These are phyloP conservation scores for Alectoria sarmentosa DNA, from an alignment of 495 filamentous ascomycete genomes.

Conservation along the genomic window DNA sequence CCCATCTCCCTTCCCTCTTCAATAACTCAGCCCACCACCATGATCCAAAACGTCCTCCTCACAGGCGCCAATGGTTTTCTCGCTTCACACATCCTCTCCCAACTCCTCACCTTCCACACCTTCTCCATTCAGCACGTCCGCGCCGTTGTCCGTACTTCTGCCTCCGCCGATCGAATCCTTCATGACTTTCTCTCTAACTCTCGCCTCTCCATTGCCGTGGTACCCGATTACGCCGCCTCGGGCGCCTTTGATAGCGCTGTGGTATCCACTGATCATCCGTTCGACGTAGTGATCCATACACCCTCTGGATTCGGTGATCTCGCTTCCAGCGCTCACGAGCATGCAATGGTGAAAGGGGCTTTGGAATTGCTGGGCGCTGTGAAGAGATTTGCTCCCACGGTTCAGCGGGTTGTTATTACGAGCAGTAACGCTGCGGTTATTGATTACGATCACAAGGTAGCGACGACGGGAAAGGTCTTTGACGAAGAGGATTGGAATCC, in stretches of 20 bases:
- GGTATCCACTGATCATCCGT: neutral
- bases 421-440: slow-evolving; percentile 6
- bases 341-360: neutral
- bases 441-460: neutral
- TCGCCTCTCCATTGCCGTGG: neutral
- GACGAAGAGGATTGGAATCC: slow-evolving; percentile 1
- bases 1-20: no score
- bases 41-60: slow-evolving; percentile 1
- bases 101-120: neutral
- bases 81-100: slow-evolving; percentile 6
- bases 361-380: neutral
- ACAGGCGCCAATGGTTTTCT: slow-evolving; percentile 3
- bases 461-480: neutral
- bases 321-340: neutral
- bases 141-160: neutral
- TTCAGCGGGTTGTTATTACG: slow-evolving; percentile 2
- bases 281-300: slow-evolving; percentile 8
- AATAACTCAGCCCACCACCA: no score
- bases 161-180: neutral
- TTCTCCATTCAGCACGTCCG: slow-evolving; percentile 4
- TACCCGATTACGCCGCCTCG: slow-evolving; percentile 2
- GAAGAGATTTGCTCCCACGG: neutral
- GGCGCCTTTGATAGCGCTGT: neutral
- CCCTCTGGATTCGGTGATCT: neutral
- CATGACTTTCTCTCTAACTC: neutral